A percentile compares a stretch with the other conserved stretches of the same genome.
Evolutionary conservation across 208 protist species (phyloP).

Genomic region (Polymyxa betae): DNA sequence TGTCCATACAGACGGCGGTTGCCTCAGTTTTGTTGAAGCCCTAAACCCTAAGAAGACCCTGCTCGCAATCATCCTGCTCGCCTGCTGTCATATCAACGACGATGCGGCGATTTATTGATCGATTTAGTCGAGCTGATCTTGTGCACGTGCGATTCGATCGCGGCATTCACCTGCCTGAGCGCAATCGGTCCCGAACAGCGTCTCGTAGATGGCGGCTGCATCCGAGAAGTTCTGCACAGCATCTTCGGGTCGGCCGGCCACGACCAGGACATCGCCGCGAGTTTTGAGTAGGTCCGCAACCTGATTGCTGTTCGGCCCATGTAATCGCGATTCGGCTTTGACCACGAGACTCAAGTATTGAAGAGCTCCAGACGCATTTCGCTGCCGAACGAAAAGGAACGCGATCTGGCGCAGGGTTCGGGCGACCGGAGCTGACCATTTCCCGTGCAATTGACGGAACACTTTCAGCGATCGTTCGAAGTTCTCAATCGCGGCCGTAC

Average conservation of each 20-base stretch:
- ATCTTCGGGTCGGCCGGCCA: neutral
- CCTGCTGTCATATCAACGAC: no score
- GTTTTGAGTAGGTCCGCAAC: slow-evolving; percentile 31
- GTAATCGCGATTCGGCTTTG: slow-evolving; percentile 48
- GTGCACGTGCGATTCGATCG: neutral
- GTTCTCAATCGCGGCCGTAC: neutral
- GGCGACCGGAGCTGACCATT: slow-evolving; percentile 22
- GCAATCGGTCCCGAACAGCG: neutral
- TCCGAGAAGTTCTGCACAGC: neutral
- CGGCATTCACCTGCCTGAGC: neutral
- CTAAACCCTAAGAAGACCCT: no score
- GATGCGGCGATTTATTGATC: no score
- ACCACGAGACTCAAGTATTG: neutral
- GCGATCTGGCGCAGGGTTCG: slow-evolving; percentile 40
- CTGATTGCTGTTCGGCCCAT: slow-evolving; percentile 37
- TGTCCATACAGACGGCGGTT: no score
- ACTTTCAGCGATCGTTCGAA: slow-evolving; percentile 45
- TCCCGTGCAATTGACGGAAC: neutral
- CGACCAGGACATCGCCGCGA: neutral
- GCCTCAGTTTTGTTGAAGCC: no score
- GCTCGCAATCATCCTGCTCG: no score
- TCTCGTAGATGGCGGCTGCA: slow-evolving; percentile 26
- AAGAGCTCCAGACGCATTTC: neutral
- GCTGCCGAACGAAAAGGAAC: slow-evolving; percentile 22
- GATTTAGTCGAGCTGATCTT: no score